Base-by-base conservation (phyloP, 2,329 filamentous ascomycete species). In the Ceratocystis lukuohia region DNA sequence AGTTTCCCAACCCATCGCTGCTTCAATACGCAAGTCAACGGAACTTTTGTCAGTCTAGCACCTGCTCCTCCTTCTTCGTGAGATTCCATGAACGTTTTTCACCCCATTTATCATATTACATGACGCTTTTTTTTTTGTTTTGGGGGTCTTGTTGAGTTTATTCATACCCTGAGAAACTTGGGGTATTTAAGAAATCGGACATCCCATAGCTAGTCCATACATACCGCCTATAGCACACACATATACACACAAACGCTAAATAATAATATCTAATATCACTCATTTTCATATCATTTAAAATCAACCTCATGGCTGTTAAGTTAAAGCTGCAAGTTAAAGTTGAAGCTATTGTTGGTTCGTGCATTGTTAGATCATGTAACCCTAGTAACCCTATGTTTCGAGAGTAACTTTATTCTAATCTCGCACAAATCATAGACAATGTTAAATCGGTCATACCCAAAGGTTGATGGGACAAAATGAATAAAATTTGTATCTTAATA, bases 11-110 rank as follows among this genome's bases (percentile, higher is more conserved):
- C 12, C 25, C 25, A 68, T 30, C 48, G 20, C n/a, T 65, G 64
- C 61, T 46, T 45, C 33, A 28, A 44, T 12, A 10, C 53, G 17
- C 41, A 64, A 22, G n/a, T 64, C 20, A 56, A 62, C 7, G 67
- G 67, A 17, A 62, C 30, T 46, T 68, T 68, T 50, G 62, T 12
- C 17, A 68, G 67, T 30, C 28, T 68, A 12, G n/a, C 50, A 10
- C 67, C 67, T 17, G 28, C 17, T 33, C 22, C 37, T 53, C 17
- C n/a, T 12, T 56, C 37, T 3, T 46, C 25, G 56, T 59, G 25
- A 59, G 28, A 37, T n/a, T 8, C 5, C 1, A 2, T 20, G 17
- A 20, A 3, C 12, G 7, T 10, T 3, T 37, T n/a, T 37, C 10
- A 2, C 7, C 5, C 20, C 56, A 59, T 25, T 33, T 28, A 37